Evolutionary conservation across 106 monocot species (phyloP).

Genomic region (Dendrobium huoshanense): DNA sequence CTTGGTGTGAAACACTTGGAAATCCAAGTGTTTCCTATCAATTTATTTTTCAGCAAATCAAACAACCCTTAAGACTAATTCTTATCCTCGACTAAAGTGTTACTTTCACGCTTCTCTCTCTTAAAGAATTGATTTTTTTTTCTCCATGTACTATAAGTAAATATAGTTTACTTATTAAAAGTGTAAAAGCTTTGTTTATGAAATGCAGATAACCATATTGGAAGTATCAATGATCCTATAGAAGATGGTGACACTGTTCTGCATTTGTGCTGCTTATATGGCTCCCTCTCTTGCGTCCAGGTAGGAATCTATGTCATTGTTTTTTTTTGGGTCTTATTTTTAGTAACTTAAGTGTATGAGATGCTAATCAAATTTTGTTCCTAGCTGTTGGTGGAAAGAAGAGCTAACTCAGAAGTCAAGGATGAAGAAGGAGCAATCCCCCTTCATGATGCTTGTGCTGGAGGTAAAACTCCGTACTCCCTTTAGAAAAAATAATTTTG

Average conservation of each 20-base stretch:
- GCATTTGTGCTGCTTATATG: conserved; percentile 68
- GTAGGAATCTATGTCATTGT: conserved; percentile 12
- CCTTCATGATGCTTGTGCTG: conserved; percentile 98
- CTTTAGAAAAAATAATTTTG: neutral
- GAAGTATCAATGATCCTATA: conserved; percentile 47
- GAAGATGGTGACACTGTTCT: conserved; percentile 71
- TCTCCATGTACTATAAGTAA: neutral
- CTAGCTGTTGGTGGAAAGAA: conserved; percentile 65
- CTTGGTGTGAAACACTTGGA: too few relatives aligned
- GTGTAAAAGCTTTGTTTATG: neutral
- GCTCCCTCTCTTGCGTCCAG: conserved; percentile 51
- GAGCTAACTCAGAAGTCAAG: conserved; percentile 69
- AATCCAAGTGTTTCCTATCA: too few relatives aligned
- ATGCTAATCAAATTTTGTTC: conserved; percentile 2
- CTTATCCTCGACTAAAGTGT: neutral
- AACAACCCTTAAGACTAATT: neutral
- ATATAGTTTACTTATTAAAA: neutral
- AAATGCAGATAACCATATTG: conserved; percentile 34
- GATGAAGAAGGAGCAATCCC: conserved; percentile 97
- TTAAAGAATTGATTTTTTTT: neutral
- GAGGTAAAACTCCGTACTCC: conserved; percentile 39
- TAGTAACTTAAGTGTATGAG: neutral
- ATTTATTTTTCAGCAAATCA: too few relatives aligned
- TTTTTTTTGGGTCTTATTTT: neutral
- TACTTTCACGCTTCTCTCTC: neutral